Evolutionary conservation across 345 rosid genomes (phyloP), one percentile per base, ranked within the genome.

Genomic region (Chamaenerion angustifolium): DNA sequence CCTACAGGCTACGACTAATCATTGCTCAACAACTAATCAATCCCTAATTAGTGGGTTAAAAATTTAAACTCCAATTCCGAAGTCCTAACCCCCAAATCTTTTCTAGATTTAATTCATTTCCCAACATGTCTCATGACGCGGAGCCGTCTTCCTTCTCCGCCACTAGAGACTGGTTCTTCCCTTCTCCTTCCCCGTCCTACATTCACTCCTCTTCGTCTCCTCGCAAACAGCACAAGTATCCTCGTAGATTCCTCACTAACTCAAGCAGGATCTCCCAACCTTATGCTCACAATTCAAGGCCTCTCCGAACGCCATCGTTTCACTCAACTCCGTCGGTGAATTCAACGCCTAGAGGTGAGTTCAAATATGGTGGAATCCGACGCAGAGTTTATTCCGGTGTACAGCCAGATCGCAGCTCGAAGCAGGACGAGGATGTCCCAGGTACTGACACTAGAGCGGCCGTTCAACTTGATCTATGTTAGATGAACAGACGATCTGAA

Each of bases 151-250:
- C 68, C 4, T 63, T 70, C 45, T 62, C 71, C 52, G 47, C 72
- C 66, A 35, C 61, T 63, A 66, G 81, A 42, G 90, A 82, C 76
- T 76, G 81, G 79, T 70, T 78, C 65, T 76, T 79, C 79, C 85
- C 85, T 45, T 76, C 85, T 0, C 60, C 66, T 49, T 55, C 63
- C 11, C 76, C 72, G 37, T 64, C 78, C 52, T 76, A 65, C 72
- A 58, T 65, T 67, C 77, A 66, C 19, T 16, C 63, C 12, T 16
- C 50, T 31, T 12, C 49, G 9, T 23, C 14, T 8, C 17, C 70
- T 4, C 56, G 63, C 8, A 50, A 61, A 45, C 12, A 64, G 56
- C 55, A 57, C 10, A 70, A 53, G 43, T 48, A 59, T 57, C 64
- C 64, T 17, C 72, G 81, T 18, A 51, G 78, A 16, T 78, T 71